A percentile compares a stretch with the other conserved stretches of the same genome.
Conservation (phyloP, 768 basidiomycete genomes). For the Mycena vulgaris region DNA sequence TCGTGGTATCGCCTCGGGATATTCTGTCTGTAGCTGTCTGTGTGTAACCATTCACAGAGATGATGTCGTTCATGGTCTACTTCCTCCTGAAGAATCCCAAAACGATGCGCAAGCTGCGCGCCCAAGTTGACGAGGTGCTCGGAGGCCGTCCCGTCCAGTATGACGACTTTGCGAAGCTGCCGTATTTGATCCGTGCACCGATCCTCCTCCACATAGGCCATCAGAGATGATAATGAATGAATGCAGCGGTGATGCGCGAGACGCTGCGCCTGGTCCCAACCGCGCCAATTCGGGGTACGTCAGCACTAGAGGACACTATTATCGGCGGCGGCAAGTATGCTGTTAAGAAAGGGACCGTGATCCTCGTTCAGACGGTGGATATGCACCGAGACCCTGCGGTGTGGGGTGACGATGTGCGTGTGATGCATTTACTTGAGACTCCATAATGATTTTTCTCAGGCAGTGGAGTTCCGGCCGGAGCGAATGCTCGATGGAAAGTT, state of each 20-base stretch:
- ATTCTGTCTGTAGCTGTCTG: too few species aligned
- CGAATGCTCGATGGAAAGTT: constrained; percentile 66
- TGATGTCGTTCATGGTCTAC: constrained; percentile 60
- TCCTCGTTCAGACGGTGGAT: constrained; percentile 47
- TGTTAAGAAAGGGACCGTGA: constrained; percentile 48
- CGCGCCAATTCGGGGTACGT: constrained; percentile 52
- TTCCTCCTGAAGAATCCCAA: constrained; percentile 61
- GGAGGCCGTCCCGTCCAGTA: constrained; percentile 56
- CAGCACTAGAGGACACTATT: constrained; percentile 54
- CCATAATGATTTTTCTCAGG: constrained; percentile 46
- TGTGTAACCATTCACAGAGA: too few species aligned
- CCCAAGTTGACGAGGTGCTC: constrained; percentile 63
- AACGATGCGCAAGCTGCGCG: constrained; percentile 61
- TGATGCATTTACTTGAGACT: not conserved
- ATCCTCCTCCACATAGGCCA: too few species aligned
- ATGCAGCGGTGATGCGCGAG: constrained; percentile 56
- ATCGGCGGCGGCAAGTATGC: constrained; percentile 59
- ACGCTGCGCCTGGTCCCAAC: constrained; percentile 57
- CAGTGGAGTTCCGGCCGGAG: constrained; percentile 62
- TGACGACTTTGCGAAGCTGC: constrained; percentile 60
- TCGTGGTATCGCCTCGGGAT: too few species aligned
- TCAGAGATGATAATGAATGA: too few species aligned
- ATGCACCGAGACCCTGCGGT: constrained; percentile 60
- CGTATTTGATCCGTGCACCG: constrained; percentile 61
- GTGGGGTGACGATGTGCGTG: constrained; percentile 67